Base-by-base conservation (phyloP, 192 early-diverging fungal species). In the Backusella circina region DNA sequence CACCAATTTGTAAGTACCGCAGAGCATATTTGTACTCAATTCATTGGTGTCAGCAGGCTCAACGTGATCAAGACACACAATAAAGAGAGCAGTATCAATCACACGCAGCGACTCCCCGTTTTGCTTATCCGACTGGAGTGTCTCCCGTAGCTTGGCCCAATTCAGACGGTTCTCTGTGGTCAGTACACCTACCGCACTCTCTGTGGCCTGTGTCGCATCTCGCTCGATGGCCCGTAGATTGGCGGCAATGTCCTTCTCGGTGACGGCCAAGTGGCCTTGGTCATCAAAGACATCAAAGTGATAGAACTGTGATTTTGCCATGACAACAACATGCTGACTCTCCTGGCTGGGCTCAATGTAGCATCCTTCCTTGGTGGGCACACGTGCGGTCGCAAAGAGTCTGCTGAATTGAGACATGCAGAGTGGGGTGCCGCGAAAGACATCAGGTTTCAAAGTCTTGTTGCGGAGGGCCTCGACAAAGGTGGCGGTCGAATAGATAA, bases 361-460 rank as follows among this genome's bases (percentile, higher is more conserved):
- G 36, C 84, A 85, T 23, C 82, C 82, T 26, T 75, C 69, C n/a
- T 80, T 76, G 5, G 82, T 81, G 16, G 95, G 93, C 26, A 95
- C 88, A 31, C 95, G 87, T 1, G 93, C 90, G 65, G 91, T 88
- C 4, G 91, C 92, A 86, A 95, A 96, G 12, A 94, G 73, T 13
- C 89, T 72, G 26, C 77, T 65, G 83, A 94, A 96, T 78, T 96
- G 95, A 72, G 91, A 82, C 93, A 96, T 95, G 79, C 91, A 91
- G 8, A 91, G 82, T 0, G 91, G 89, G 3, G 67, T 75, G 35
- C 86, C 90, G 15, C 87, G 87, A 50, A 90, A 89, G 35, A 70
- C 74, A 74, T 96, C 94, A 32, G 92, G 80, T 36, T 90, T 82
- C 32, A 96, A 37, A 18, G 65, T 33, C 70, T 86, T 76, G 18